Conservation (phyloP, 495 filamentous ascomycete genomes). For the Penicillium chermesinum region DNA sequence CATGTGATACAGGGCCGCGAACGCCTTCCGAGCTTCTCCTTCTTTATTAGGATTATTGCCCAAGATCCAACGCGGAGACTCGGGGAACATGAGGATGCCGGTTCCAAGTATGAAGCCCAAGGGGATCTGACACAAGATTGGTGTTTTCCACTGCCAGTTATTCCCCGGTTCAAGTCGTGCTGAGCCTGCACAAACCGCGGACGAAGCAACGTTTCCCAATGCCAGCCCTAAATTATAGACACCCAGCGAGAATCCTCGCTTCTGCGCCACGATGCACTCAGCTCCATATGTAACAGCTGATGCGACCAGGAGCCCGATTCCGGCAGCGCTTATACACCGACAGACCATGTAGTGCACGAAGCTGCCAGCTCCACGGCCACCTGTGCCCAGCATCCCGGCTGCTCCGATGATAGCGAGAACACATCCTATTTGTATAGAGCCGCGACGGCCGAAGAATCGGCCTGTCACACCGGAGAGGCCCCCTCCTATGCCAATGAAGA, state of each 20-base stretch:
- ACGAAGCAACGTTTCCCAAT: constrained; percentile 21
- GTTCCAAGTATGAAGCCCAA: constrained; percentile 22
- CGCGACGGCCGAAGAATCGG: constrained; percentile 8
- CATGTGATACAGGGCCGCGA: constrained; percentile 18
- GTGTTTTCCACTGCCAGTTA: constrained; percentile 30
- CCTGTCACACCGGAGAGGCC: constrained; percentile 20
- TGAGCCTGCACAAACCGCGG: constrained; percentile 25
- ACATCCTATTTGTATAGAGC: constrained; percentile 4
- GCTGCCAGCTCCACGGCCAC: constrained; percentile 18
- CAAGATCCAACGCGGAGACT: constrained; percentile 29
- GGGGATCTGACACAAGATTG: constrained; percentile 28
- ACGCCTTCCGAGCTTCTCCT: constrained; percentile 20
- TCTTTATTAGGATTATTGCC: constrained; percentile 11
- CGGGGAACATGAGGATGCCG: constrained; percentile 27
- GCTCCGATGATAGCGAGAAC: constrained; percentile 5
- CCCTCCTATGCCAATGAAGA: constrained; percentile 25
- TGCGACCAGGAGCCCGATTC: constrained; percentile 21
- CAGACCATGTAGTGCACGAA: constrained; percentile 29
- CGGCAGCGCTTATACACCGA: constrained; percentile 24
- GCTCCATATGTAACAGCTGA: constrained; percentile 22
- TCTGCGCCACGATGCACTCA: constrained; percentile 24
- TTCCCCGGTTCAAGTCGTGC: constrained; percentile 16
- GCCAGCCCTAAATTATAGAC: constrained; percentile 27
- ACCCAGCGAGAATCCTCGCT: constrained; percentile 22
- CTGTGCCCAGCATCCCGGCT: constrained; percentile 10